phyloP scores from a whole-genome alignment of 2,329 filamentous ascomycete species.

The Epichloe bromicola region DNA sequence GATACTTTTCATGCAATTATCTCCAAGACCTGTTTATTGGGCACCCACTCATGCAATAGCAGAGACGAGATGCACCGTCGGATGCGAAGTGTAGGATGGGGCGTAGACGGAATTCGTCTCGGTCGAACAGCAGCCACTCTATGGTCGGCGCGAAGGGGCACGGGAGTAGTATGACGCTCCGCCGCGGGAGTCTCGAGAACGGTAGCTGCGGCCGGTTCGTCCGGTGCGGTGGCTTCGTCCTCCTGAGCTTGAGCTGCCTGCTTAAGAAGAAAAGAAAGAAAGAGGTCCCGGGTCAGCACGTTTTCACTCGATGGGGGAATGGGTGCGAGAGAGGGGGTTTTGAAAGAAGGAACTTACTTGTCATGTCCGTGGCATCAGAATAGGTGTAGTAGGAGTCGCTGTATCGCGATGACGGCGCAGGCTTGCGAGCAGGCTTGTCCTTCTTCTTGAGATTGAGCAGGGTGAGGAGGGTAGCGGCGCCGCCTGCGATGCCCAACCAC shows the following conservation, averaged over 20 bases:
- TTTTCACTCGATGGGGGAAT: neutral
- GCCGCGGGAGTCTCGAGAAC: conserved; percentile 4
- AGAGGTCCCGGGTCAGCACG: neutral
- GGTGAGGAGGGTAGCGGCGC: conserved; percentile 36
- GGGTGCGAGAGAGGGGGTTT: neutral
- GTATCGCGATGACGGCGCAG: conserved; percentile 26
- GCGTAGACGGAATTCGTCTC: neutral
- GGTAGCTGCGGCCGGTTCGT: conserved; percentile 3
- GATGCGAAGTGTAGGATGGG: neutral
- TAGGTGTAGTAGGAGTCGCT: conserved; percentile 43
- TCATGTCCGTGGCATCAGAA: conserved; percentile 27
- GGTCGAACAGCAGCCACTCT: conserved; percentile 1
- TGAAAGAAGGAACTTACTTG: conserved; percentile 30
- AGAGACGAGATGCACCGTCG: neutral
- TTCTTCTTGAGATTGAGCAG: conserved; percentile 41
- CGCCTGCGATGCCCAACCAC: conserved; percentile 40
- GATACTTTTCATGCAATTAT: no score
- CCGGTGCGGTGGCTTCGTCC: conserved; percentile 7
- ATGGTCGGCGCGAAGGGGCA: conserved; percentile 1
- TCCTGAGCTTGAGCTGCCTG: conserved; percentile 14
- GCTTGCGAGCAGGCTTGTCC: conserved; percentile 30
- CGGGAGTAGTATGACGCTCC: conserved; percentile 4
- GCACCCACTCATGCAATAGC: neutral
- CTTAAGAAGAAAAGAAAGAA: neutral
- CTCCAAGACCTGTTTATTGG: no score